phyloP scores from a whole-genome alignment of 2,329 filamentous ascomycete species.

The Xylaria hypoxylon region DNA sequence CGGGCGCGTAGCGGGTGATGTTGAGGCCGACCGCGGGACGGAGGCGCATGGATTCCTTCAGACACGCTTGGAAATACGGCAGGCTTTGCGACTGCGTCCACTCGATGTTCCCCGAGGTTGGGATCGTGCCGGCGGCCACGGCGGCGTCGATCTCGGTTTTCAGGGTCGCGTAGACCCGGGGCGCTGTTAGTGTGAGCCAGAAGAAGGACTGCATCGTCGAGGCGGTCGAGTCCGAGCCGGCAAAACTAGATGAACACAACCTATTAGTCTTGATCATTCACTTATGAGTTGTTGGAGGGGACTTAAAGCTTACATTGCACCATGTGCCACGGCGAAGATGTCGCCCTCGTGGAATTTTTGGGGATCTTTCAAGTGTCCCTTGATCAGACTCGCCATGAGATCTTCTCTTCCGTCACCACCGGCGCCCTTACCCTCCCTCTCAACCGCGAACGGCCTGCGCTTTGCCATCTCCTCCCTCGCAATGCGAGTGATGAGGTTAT shows the following conservation, averaged over 20 bases:
- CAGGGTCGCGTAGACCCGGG: slow-evolving; percentile 56
- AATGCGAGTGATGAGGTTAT: slow-evolving; percentile 64
- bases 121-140: slow-evolving; percentile 52
- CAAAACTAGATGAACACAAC: slow-evolving; percentile 56
- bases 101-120: slow-evolving; percentile 57
- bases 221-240: slow-evolving; percentile 71
- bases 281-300: not conserved
- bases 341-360: slow-evolving; percentile 62
- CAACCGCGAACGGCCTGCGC: slow-evolving; percentile 60
- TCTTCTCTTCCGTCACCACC: slow-evolving; percentile 61
- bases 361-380: slow-evolving; percentile 63
- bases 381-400: slow-evolving; percentile 63
- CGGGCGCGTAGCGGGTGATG: slow-evolving; percentile 63
- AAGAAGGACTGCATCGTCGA: slow-evolving; percentile 70
- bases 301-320: slow-evolving; percentile 61
- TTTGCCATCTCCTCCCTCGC: slow-evolving; percentile 62
- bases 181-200: slow-evolving; percentile 61
- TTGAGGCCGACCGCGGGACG: slow-evolving; percentile 67
- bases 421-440: slow-evolving; percentile 56
- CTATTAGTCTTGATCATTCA: not conserved
- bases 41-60: slow-evolving; percentile 67
- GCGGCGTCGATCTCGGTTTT: slow-evolving; percentile 59
- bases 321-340: slow-evolving; percentile 68
- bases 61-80: slow-evolving; percentile 67
- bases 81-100: slow-evolving; percentile 62